Base-by-base conservation (phyloP, 2,329 filamentous ascomycete species). In the Fusarium clavum region DNA sequence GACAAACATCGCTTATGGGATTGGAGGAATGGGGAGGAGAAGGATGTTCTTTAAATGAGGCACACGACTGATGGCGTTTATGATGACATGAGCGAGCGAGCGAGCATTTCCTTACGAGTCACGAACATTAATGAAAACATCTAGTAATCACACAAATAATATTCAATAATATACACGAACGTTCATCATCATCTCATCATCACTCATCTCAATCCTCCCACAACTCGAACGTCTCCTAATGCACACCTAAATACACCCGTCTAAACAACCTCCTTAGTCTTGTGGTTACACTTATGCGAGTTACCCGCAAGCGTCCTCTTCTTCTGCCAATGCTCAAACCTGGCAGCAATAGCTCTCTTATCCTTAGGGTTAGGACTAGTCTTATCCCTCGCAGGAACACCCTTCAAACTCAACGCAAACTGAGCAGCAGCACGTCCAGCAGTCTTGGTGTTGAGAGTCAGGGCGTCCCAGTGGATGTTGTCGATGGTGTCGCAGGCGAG, bases 371-470 rank as follows among this genome's bases (percentile, higher is more conserved):
- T 77, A 10, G 70, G 32, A 7, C 64, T 77, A 5, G 75, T 77
- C 67, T 73, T 77, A 22, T 75, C 70, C n/a, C 80, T 75, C 8
- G 58, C 46, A 2, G 80, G 80, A 7, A 82, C 73, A 2, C 75
- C 79, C 2, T 80, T 73, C 6, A 82, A 67, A 51, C 77, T 80
- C 20, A 79, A 71, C 8, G 80, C 80, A 22, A 83, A 77, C 30
- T 77, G 69, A 16, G 86, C 87, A 29, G 85, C 82, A 4, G 82
- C 83, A 61, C 83, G 79, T 3, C 85, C 88, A 51, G 88, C 88
- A 5, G 81, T 77, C 74, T 79, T 81, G 49, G 80, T 66, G 66
- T 80, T 83, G 53, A 78, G 69, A 0, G 77, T 80, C 20, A 81
- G n/a, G 6, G 81, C 81, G 3, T 79, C 77, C 77, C 79, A 79